phyloP scores from a whole-genome alignment of 768 basidiomycete genomes.

The Kwoniella newhampshirensis region DNA sequence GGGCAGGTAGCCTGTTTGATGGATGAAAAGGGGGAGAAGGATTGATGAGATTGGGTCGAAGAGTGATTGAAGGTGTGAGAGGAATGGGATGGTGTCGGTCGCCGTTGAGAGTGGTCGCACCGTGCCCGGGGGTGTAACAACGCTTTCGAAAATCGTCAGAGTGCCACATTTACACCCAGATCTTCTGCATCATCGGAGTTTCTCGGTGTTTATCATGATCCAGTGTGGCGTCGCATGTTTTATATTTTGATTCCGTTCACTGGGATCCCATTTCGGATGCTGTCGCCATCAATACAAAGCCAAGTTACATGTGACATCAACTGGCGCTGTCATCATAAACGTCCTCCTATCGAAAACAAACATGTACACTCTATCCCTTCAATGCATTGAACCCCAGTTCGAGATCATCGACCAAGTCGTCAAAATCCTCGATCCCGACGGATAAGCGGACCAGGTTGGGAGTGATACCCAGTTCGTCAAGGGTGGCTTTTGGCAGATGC shows the following conservation, averaged over 20 bases:
- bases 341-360: too few relatives aligned
- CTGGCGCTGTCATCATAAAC: too few relatives aligned
- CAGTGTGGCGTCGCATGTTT: conserved; percentile 2
- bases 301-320: too few relatives aligned
- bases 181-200: conserved; percentile 30
- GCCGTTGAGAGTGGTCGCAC: not conserved
- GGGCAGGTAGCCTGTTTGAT: conserved; percentile 13
- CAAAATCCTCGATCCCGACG: conserved; percentile 83
- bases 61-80: conserved; percentile 1
- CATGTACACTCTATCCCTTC: too few relatives aligned
- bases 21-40: conserved; percentile 13
- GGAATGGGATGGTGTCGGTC: not conserved
- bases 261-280: too few relatives aligned
- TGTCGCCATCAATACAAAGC: too few relatives aligned
- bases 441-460: conserved; percentile 67
- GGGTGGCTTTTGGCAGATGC: conserved; percentile 41
- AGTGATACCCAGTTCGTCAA: conserved; percentile 42
- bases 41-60: not conserved
- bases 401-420: conserved; percentile 75
- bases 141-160: not conserved
- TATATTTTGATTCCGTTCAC: conserved; percentile 3
- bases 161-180: not conserved
- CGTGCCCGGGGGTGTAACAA: too few relatives aligned
- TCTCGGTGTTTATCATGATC: conserved; percentile 31
- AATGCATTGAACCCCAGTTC: conserved; percentile 62